Evolutionary conservation across 495 filamentous ascomycete species (phyloP), one percentile per base, ranked within the genome.

Genomic region (Aspergillus steynii): DNA sequence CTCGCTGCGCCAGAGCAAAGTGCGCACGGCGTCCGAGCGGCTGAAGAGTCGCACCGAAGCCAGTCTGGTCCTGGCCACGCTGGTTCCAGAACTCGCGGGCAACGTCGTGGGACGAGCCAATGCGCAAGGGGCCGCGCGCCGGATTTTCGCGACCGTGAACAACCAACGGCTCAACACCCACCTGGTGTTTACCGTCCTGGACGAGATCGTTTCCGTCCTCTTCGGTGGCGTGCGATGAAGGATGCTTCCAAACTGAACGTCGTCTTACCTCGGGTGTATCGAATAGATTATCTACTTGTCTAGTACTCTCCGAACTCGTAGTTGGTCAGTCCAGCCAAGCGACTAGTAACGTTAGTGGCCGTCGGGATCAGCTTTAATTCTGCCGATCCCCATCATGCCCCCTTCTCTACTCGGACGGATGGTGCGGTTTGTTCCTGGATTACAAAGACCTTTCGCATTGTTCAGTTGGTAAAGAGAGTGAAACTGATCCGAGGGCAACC

Each of bases 71-170:
- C 80, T 96, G 42, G 90, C 90, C 12, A 92, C 89, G 27, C 82
- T 96, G 37, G 79, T 96, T 29, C 91, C 91, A n/a, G 91, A 85
- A 58, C 63, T 94, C 51, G 91, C 90, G 20, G 92, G 86, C 20
- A 93, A 88, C 69, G 92, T 96, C 14, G 92, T 96, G 12, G 92
- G 92, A 14, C 78, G 90, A 60, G 82, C 87, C 45, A 96, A 96
- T 76, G 92, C 92, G 15, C 90, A 94, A 72, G 90, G 86, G 52
- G 92, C 92, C 31, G 89, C 90, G 28, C 80, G 92, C 59, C 83
- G 90, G 52, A 83, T 94, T 50, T 92, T 92, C 73, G 91, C 89
- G 6, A 91, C 87, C 7, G 80, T 96, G 59, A 96, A 96, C 68
- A 96, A 95, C 56, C 72, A 72, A 29, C 75, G 77, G 3, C 64